Evolutionary conservation across 306 rosid genomes (phyloP), one percentile per base, ranked within the genome.

Genomic region (Sphenostylis stenocarpa): DNA sequence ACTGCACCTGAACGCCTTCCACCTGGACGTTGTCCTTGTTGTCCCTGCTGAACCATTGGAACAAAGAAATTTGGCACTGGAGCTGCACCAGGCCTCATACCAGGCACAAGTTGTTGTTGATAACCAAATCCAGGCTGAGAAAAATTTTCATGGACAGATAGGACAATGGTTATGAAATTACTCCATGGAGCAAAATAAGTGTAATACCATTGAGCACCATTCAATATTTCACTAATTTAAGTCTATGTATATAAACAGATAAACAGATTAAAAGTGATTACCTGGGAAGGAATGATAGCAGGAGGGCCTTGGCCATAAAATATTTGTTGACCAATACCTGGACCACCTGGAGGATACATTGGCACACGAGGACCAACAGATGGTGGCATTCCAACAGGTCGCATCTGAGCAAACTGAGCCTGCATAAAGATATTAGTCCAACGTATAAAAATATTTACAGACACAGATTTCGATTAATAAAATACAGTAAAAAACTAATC

Each of bases 41-140:
- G 99, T 31, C 98, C 98, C 81, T 86, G 99, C 77, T 88, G 97
- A 87, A 92, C 97, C 99, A 96, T 96, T 80, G 99, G 97, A 75
- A 96, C 76, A 80, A 90, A 96, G 83, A 89, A 96, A 80, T 96
- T 96, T 75, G 96, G 95, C 89, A 92, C 92, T n/a, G 96, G 96
- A 38, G 87, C 96, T 70, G 91, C 97, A 61, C 97, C 98, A 48
- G 98, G 98, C 85, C 98, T 95, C 93, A 95, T 95, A 29, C 98
- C 97, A 23, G 98, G 98, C 48, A 95, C 91, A 78, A 95, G 97
- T 73, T 95, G 98, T 83, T 95, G 98, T 68, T 95, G 98, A 87
- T 92, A 95, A 62, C 98, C 98, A 77, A 92, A 95, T 64, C 97
- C 98, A 80, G 97, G 90, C 98, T 95, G 88, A 82, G 82, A 72